These are phyloP conservation scores for Epichloe uncinata DNA, from an alignment of 2,329 filamentous ascomycete genomes.

Conservation along the genomic window DNA sequence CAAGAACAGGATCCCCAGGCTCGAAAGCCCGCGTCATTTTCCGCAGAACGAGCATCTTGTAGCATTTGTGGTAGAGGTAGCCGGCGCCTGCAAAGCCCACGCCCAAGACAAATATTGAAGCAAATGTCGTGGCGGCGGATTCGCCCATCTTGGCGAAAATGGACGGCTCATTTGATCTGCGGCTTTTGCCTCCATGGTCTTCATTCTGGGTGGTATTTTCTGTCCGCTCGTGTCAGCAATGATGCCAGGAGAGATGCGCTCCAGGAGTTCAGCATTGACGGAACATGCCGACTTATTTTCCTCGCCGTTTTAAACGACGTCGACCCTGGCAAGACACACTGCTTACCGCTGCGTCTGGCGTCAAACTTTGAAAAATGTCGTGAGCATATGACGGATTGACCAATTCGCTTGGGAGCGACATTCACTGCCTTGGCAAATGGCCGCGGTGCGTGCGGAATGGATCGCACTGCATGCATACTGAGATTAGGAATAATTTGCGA, in stretches of 20 bases:
- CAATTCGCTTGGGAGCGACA: neutral
- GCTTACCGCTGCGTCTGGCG: conserved; percentile 2
- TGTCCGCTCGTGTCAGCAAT: neutral
- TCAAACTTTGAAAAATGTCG: conserved; percentile 3
- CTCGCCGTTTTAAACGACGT: neutral
- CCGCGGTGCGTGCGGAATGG: neutral
- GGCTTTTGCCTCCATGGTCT: neutral
- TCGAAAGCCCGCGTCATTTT: conserved; percentile 91
- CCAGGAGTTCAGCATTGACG: neutral
- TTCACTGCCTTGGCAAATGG: neutral
- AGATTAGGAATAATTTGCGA: neutral
- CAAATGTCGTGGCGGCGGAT: conserved; percentile 60
- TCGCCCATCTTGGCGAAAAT: conserved; percentile 54
- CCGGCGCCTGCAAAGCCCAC: conserved; percentile 52
- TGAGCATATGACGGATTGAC: neutral
- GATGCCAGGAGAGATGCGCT: neutral
- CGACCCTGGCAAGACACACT: neutral
- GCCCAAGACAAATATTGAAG: conserved; percentile 60
- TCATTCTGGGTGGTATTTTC: neutral
- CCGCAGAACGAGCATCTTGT: conserved; percentile 79
- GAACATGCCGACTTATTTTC: neutral
- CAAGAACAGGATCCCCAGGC: conserved; percentile 81
- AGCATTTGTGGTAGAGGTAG: conserved; percentile 67
- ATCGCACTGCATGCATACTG: conserved; percentile 3
- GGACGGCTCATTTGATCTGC: conserved; percentile 18